Base-by-base conservation (phyloP, 2,329 filamentous ascomycete genomes). In the Aspergillus sergii region DNA sequence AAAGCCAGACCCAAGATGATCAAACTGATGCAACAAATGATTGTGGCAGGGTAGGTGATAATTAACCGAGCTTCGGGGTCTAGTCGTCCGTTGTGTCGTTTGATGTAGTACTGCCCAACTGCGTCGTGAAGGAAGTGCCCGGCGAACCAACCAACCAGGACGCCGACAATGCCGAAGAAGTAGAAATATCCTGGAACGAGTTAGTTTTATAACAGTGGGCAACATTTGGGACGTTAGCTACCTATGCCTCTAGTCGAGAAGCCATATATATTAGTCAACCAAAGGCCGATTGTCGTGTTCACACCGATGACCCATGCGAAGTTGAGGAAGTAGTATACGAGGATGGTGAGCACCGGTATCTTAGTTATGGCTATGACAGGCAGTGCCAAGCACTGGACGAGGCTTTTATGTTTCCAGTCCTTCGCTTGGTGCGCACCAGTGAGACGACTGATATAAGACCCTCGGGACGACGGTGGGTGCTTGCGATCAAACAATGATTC, bases 101-200 rank as follows among this genome's bases (percentile, higher is more conserved):
- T 74, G 43, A 82, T 81, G 66, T 83, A 85, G 43, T 79, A 74
- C 34, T 72, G 74, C 5, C 80, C 82, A 10, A 85, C 69, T 9
- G 76, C 66, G 64, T 87, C 85, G 72, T 87, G 84, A 46, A 86
- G 74, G 76, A 80, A 86, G 70, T 86, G 84, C 2, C 85, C 85
- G 12, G 78, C 72, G 0, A 81, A 55, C 60, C 63, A 65, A 34
- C 84, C 85, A 2, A 87, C 70, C 10, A 85, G 68, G 6, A 82
- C 80, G 3, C 81, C 85, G 4, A 86, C 79, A 21, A 87, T 79
- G 1, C 83, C 83, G 2, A 83, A 81, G 67, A 86, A 85, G 75
- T 87, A 87, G 68, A 87, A 84, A 57, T 78, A 79, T 1, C 80
- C 74, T 66, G 69, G 57, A 1, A 53, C 50, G 4, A 1, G 5